Conservation (phyloP, 495 filamentous ascomycete genomes). For the Hypoxylon crocopeplum region DNA sequence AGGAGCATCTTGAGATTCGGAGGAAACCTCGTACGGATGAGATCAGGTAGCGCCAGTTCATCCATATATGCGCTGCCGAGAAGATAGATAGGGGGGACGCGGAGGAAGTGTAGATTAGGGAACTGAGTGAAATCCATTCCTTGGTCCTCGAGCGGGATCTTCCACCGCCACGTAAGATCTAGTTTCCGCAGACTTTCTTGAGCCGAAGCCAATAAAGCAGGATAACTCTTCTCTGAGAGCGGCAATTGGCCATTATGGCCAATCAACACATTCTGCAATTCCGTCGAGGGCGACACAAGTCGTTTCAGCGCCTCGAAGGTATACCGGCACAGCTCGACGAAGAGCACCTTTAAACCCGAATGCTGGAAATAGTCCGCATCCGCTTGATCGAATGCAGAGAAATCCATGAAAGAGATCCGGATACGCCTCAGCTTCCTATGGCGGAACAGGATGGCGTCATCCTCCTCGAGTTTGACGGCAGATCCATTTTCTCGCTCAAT, state of each 20-base stretch:
- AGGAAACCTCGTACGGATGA: conserved; percentile 25
- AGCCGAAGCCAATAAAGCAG: conserved; percentile 9
- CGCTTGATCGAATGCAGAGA: conserved; percentile 17
- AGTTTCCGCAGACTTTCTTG: conserved; percentile 25
- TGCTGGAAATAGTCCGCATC: conserved; percentile 26
- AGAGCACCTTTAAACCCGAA: conserved; percentile 11
- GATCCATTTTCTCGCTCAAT: conserved; percentile 13
- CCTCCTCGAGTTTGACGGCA: conserved; percentile 10
- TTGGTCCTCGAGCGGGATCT: conserved; percentile 21
- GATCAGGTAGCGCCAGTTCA: conserved; percentile 7
- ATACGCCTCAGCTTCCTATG: conserved; percentile 26
- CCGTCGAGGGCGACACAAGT: conserved; percentile 4
- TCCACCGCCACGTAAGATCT: conserved; percentile 32
- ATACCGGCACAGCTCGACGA: conserved; percentile 25
- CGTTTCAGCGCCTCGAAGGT: conserved; percentile 12
- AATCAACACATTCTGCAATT: conserved; percentile 17
- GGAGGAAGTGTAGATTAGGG: conserved; percentile 29
- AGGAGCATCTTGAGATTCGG: conserved; percentile 36
- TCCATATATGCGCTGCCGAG: conserved; percentile 26
- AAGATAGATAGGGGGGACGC: conserved; percentile 25
- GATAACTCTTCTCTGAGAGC: conserved; percentile 28
- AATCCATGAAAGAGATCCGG: conserved; percentile 26
- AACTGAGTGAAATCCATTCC: conserved; percentile 33
- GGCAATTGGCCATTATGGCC: conserved; percentile 25
- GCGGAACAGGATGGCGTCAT: conserved; percentile 27